These are phyloP conservation scores for Diaporthe destruens DNA, from an alignment of 2,329 filamentous ascomycete genomes.

Conservation along the genomic window DNA sequence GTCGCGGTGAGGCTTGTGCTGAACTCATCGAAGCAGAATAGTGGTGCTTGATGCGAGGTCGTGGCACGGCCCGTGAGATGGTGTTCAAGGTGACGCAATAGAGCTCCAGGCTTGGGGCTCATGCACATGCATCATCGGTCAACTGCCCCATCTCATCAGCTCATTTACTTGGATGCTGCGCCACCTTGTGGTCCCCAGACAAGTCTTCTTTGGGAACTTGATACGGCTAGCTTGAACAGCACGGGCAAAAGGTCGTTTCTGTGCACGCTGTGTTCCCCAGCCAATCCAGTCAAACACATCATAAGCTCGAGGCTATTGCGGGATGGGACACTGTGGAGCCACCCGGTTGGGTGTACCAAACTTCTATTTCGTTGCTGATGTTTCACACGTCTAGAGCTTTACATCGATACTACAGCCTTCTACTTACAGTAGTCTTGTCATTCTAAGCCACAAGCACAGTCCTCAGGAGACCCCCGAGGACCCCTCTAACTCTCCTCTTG, in stretches of 20 bases:
- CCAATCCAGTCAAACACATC: not conserved
- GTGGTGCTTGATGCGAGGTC: conserved; percentile 11
- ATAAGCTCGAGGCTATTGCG: not conserved
- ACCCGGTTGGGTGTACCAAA: not conserved
- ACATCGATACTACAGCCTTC: not conserved
- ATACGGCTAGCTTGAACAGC: not conserved
- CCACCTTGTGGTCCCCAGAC: not conserved
- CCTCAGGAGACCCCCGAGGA: conserved; percentile 72
- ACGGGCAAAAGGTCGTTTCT: not conserved
- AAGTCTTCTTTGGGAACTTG: not conserved
- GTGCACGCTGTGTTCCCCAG: not conserved
- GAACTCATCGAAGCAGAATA: not conserved
- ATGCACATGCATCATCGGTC: not conserved
- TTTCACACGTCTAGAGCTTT: not conserved
- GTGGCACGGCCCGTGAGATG: not conserved
- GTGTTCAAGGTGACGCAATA: not conserved
- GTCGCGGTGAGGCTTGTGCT: not conserved
- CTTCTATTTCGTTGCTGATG: not conserved
- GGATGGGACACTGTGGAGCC: not conserved
- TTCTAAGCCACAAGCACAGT: conserved; percentile 58
- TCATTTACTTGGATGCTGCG: conserved; percentile 13
- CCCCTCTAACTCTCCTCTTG: conserved; percentile 72
- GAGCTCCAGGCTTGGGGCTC: not conserved
- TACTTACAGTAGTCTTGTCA: not conserved
- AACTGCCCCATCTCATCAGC: conserved; percentile 14